Base-by-base conservation (phyloP, 805 yeast species). In the Candida odintsovae region DNA sequence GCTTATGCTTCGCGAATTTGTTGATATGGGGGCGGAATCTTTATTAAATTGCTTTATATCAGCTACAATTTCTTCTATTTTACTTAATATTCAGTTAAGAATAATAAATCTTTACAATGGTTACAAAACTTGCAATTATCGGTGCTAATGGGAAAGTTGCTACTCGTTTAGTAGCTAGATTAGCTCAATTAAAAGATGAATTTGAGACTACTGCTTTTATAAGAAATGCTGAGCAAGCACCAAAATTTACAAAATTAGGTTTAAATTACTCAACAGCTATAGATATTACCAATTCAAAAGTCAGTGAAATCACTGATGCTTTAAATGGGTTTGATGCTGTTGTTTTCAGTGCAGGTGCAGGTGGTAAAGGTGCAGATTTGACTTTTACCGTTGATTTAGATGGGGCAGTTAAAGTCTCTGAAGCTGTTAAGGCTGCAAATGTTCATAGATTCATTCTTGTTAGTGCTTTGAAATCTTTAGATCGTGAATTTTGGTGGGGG, bases 91-190 rank as follows among this genome's bases (percentile, higher is more conserved):
- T n/a, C n/a, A n/a, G n/a, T n/a, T n/a, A n/a, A n/a, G n/a, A n/a
- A n/a, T n/a, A n/a, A n/a, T n/a, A n/a, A n/a, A n/a, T n/a, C n/a
- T n/a, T n/a, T n/a, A n/a, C n/a, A 46, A 54, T 48, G 53, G 46
- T 43, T 7, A 44, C 55, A 22, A 71, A 62, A 56, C 67, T 75
- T 6, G 75, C 74, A 37, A 62, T 81, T 19, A 63, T 81, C 45
- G 87, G 87, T 36, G 83, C 84, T 19, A 78, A 78, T 58, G 86
- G 86, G 29, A 73, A 73, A 48, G 71, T 81, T n/a, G 87, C 81
- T 36, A 71, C 75, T 47, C 56, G 63, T 2, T 53, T 81, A 12
- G 57, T 78, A 12, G 48, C 62, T n/a, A 60, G 69, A 38, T 64
- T 69, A 21, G 64, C 57, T 18, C 51, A 47, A 22, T 55, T 54